Conservation (phyloP, 1,284 basidiomycete species). For the Naganishia cerealis region DNA sequence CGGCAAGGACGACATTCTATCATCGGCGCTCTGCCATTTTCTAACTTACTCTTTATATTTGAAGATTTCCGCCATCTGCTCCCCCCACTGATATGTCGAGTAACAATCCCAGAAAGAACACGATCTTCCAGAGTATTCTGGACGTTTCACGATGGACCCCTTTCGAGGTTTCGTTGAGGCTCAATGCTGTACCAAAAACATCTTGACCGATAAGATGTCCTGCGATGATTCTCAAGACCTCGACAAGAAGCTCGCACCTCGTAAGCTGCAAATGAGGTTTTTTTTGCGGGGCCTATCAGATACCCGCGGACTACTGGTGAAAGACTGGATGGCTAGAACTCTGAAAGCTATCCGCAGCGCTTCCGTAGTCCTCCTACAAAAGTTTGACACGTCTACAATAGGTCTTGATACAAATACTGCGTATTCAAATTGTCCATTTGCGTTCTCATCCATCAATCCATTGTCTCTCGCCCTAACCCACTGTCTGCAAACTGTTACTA, state of each 20-base stretch:
- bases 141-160: not conserved
- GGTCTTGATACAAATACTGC: conserved; percentile 6
- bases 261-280: too few relatives aligned
- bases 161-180: not conserved
- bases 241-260: not conserved
- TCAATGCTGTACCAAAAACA: not conserved
- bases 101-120: too few relatives aligned
- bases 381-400: not conserved
- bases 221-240: not conserved
- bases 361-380: too few relatives aligned
- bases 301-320: too few relatives aligned
- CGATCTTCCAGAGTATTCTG: not conserved
- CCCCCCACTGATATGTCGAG: too few relatives aligned
- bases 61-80: too few relatives aligned
- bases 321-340: too few relatives aligned
- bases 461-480: not conserved
- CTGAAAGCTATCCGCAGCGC: too few relatives aligned
- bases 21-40: too few relatives aligned
- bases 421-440: conserved; percentile 3
- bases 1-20: too few relatives aligned
- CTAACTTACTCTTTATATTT: too few relatives aligned
- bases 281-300: too few relatives aligned
- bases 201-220: not conserved
- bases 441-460: not conserved
- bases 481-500: conserved; percentile 9